phyloP scores from a whole-genome alignment of 345 rosid species.

The Eucalyptus urophylla region DNA sequence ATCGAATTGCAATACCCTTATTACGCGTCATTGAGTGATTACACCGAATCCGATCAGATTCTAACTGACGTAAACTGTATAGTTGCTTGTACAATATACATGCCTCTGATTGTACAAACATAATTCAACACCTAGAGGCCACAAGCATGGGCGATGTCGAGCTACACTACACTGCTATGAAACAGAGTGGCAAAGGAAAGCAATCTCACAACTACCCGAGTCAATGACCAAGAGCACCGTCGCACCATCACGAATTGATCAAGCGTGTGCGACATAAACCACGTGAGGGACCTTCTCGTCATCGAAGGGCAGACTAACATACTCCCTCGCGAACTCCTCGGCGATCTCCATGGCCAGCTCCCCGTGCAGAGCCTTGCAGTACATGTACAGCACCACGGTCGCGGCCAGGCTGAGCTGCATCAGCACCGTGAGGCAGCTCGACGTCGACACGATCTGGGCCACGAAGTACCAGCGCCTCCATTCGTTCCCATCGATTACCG shows the following conservation, averaged over 20 bases:
- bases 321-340: conserved; percentile 52
- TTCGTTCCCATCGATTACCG: not conserved
- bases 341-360: conserved; percentile 72
- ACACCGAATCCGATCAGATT: not conserved
- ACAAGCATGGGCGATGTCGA: not conserved
- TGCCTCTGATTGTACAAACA: not conserved
- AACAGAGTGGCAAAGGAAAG: not conserved
- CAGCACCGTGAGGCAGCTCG: conserved; percentile 18
- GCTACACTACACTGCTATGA: not conserved
- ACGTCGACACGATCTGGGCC: conserved; percentile 24
- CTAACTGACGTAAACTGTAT: not conserved
- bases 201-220: not conserved
- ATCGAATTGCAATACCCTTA: not conserved
- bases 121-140: not conserved
- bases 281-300: conserved; percentile 54
- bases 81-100: not conserved
- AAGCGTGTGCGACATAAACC: conserved; percentile 7
- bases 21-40: not conserved
- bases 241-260: not conserved
- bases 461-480: conserved; percentile 37
- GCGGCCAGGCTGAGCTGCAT: conserved; percentile 36
- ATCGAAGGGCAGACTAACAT: conserved; percentile 68
- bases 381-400: conserved; percentile 45
- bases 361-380: conserved; percentile 55
- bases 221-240: not conserved